Percentiles rank a stretch among this genome's conserved stretches.
Evolutionary conservation across 768 basidiomycete species (phyloP).

Genomic region (Hysterangium stoloniferum): DNA sequence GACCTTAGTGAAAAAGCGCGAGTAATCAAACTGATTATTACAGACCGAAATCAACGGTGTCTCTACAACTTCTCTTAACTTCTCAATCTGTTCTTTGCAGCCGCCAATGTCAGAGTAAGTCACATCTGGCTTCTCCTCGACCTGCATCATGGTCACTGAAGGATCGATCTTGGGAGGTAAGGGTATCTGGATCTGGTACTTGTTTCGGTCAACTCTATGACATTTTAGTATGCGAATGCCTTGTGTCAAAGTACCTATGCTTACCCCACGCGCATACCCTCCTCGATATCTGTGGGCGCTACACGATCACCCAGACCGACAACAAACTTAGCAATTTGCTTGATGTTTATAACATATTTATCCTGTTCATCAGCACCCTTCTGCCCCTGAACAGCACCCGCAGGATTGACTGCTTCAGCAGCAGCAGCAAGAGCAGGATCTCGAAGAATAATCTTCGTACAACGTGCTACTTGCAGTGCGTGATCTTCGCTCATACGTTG

Average conservation of each 20-base stretch:
- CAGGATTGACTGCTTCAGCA: conserved; percentile 70
- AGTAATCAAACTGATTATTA: conserved; percentile 12
- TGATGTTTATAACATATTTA: conserved; percentile 99
- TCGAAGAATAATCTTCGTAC: conserved; percentile 94
- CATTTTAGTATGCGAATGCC: conserved; percentile 8
- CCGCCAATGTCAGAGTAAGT: conserved; percentile 98
- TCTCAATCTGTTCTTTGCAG: conserved; percentile 99
- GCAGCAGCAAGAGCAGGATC: conserved; percentile 69
- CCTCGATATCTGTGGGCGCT: conserved; percentile 96
- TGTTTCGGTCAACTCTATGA: conserved; percentile 81
- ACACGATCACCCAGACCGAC: conserved; percentile 96
- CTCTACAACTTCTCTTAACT: conserved; percentile 96
- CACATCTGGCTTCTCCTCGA: conserved; percentile 96
- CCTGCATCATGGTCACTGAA: conserved; percentile 99
- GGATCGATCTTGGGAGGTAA: conserved; percentile 98
- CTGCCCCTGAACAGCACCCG: conserved; percentile 73
- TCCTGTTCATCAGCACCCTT: conserved; percentile 99
- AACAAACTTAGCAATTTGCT: conserved; percentile 99
- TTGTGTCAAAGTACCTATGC: conserved; percentile 23
- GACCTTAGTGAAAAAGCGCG: conserved; percentile 15
- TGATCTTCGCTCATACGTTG: conserved; percentile 89
- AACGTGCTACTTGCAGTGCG: conserved; percentile 92
- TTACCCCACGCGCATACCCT: conserved; percentile 99
- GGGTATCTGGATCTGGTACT: conserved; percentile 99
- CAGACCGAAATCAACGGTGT: conserved; percentile 87